These are phyloP conservation scores for Jaltomata sinuosa DNA, from an alignment of 257 asterid species.

Conservation along the genomic window DNA sequence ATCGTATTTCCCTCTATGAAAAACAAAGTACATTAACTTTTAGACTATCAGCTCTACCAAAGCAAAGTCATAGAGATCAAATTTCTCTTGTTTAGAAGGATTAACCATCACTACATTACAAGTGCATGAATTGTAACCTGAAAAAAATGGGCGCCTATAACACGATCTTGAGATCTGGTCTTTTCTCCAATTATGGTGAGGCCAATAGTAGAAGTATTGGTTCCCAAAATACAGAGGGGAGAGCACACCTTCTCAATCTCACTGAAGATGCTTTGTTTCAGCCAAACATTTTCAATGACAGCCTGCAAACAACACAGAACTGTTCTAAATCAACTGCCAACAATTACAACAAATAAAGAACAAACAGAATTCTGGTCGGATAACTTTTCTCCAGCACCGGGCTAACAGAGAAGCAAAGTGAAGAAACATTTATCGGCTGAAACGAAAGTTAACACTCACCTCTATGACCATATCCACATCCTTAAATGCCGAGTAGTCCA, in stretches of 20 bases:
- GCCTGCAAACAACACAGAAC: slow-evolving; percentile 51
- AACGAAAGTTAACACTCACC: slow-evolving; percentile 23
- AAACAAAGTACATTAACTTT: background rate
- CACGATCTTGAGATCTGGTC: slow-evolving; percentile 71
- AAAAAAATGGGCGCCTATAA: slow-evolving; percentile 95
- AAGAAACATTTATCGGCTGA: background rate
- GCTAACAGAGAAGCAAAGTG: background rate
- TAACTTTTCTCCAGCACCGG: background rate
- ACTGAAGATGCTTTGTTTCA: slow-evolving; percentile 68
- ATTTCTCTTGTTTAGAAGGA: background rate
- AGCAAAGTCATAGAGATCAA: background rate
- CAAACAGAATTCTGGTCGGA: background rate
- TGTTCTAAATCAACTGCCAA: slow-evolving; percentile 1
- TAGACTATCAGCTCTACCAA: background rate
- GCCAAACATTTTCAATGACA: slow-evolving; percentile 63
- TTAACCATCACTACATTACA: background rate
- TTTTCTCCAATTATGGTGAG: slow-evolving; percentile 68
- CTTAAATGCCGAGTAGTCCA: slow-evolving; percentile 76
- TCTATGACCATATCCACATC: slow-evolving; percentile 93
- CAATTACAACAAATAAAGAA: background rate
- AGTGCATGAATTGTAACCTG: slow-evolving; percentile 38
- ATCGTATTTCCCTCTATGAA: background rate
- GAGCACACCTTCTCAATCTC: slow-evolving; percentile 88
- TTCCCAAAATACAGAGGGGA: slow-evolving; percentile 89
- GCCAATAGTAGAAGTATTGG: slow-evolving; percentile 91